These are phyloP conservation scores for Gastrolobium villosum DNA, from an alignment of 306 rosid genomes.

Conservation along the genomic window DNA sequence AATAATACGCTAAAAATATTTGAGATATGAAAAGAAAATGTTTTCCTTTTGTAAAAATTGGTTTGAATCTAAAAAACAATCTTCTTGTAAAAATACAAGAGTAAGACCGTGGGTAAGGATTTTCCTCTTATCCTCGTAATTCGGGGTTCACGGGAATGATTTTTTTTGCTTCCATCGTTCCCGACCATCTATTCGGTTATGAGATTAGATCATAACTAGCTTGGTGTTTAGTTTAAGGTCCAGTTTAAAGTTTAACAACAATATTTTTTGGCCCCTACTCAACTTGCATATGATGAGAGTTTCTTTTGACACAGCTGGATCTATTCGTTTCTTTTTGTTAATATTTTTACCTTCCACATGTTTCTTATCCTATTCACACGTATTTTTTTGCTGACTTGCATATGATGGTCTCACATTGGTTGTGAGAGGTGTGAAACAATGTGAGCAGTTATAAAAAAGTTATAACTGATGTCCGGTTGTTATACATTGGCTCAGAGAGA, in stretches of 20 bases:
- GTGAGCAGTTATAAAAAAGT: not conserved
- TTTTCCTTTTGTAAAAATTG: too few species aligned
- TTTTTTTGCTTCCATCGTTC: not conserved
- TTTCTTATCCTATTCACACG: not conserved
- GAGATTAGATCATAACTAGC: not conserved
- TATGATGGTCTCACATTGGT: not conserved
- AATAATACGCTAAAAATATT: not conserved
- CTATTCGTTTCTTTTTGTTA: not conserved
- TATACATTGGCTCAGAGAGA: constrained; percentile 6
- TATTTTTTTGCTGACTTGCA: not conserved
- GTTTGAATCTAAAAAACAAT: too few species aligned
- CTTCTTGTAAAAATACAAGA: too few species aligned
- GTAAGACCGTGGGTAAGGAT: too few species aligned
- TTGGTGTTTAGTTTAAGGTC: not conserved
- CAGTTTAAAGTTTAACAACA: not conserved
- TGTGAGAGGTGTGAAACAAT: constrained; percentile 23
- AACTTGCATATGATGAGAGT: constrained; percentile 6
- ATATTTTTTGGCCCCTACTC: constrained; percentile 1
- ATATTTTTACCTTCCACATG: not conserved
- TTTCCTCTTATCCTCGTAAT: too few species aligned
- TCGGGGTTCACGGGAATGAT: too few species aligned
- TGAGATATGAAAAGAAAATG: not conserved
- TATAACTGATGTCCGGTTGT: not conserved
- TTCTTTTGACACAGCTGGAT: constrained; percentile 10
- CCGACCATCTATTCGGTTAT: not conserved